phyloP scores from a whole-genome alignment of 2,329 filamentous ascomycete species.

The Colletotrichum brevisporum region DNA sequence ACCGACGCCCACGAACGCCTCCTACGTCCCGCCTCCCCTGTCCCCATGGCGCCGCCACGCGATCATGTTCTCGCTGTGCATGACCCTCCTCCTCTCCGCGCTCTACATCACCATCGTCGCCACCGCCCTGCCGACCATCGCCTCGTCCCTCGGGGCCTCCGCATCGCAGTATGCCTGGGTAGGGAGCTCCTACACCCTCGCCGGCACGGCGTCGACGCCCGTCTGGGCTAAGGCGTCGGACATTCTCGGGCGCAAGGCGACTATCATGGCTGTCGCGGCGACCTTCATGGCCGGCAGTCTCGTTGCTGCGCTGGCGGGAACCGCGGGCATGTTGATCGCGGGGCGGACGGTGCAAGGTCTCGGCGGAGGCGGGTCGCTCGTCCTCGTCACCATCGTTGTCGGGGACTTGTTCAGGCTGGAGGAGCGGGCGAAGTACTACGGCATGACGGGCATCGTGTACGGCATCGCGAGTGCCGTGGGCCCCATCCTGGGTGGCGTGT shows the following conservation, averaged over 20 bases:
- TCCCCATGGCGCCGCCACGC: constrained; percentile 9
- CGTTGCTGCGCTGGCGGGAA: constrained; percentile 9
- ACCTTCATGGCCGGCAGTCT: constrained; percentile 50
- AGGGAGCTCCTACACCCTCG: constrained; percentile 45
- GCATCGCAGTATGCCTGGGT: constrained; percentile 48
- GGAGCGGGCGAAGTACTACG: constrained; percentile 60
- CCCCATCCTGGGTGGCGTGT: constrained; percentile 69
- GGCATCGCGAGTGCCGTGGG: constrained; percentile 68
- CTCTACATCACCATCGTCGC: constrained; percentile 48
- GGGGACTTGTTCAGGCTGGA: constrained; percentile 53
- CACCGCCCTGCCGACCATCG: constrained; percentile 48
- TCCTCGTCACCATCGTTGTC: constrained; percentile 54
- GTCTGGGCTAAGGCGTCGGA: constrained; percentile 73
- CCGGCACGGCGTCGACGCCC: constrained; percentile 72
- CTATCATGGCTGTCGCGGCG: constrained; percentile 50
- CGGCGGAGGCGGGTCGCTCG: constrained; percentile 53
- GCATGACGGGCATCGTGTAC: constrained; percentile 70
- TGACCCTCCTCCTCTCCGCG: constrained; percentile 45
- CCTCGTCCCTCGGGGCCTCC: constrained; percentile 41
- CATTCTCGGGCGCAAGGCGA: constrained; percentile 58
- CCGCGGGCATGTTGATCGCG: constrained; percentile 48
- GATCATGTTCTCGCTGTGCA: constrained; percentile 41
- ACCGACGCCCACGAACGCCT: neutral
- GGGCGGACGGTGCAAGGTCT: constrained; percentile 52
- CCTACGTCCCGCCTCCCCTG: neutral